Evolutionary conservation across 2,329 filamentous ascomycete genomes (phyloP), one percentile per base, ranked within the genome.

Genomic region (Neoascochyta sp.): DNA sequence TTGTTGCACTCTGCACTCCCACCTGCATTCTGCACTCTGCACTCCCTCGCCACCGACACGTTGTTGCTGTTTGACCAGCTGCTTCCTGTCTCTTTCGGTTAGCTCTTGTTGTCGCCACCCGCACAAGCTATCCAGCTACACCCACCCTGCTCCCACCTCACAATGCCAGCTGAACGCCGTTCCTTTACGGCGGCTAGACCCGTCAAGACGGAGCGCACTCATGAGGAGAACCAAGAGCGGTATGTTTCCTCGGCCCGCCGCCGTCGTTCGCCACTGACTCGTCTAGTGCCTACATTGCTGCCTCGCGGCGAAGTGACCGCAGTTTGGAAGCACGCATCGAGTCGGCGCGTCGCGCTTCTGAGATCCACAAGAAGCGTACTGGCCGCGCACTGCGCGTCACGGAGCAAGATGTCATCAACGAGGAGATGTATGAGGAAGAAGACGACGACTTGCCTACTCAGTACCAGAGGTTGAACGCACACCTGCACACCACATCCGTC

Each of bases 351-450:
- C 78, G 86, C 63, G 89, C 89, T 5, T 95, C 89, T n/a, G 81
- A 87, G 52, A 86, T 95, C 20, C 89, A 95, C 71, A 87, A 88
- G 67, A 77, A 81, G 59, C 80, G 88, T 11, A 95, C 89, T 0
- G 90, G 89, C 21, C 84, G 87, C 47, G 79, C 76, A 2, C 73
- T 95, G 37, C 80, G 81, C 47, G 84, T 95, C 35, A 88, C 83
- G 15, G 83, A 89, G 61, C 77, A 92, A 52, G 88, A 92, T 64
- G 88, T 95, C 9, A 70, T 84, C 47, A 88, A 86, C 41, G 89
- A 95, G 60, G 87, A 93, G 60, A 94, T 95, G 86, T 95, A 95
- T 57, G 88, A 95, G 54, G 89, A 95, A 62, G 86, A 94, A 54
- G 88, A 94, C 30, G 86, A 94, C 47, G 84, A 89, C 34, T 58